phyloP scores from a whole-genome alignment of 2,329 filamentous ascomycete genomes.

The Hypoxylon sp. region DNA sequence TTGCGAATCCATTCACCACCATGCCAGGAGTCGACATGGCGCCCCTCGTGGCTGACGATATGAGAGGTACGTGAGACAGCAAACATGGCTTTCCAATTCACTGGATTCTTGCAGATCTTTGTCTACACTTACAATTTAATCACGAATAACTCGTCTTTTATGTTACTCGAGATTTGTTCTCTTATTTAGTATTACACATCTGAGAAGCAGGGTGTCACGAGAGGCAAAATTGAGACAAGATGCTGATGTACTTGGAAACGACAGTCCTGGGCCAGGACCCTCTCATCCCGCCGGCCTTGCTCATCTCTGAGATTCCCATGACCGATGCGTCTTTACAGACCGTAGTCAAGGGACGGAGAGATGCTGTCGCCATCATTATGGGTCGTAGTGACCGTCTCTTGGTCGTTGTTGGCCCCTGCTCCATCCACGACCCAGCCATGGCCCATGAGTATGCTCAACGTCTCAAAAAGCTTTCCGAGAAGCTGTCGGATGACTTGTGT shows the following conservation, averaged over 20 bases:
- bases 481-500: slow-evolving; percentile 85
- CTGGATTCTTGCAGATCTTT: slow-evolving; percentile 2
- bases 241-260: slow-evolving; percentile 52
- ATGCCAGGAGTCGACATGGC: slow-evolving; percentile 57
- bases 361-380: slow-evolving; percentile 81
- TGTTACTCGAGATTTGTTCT: slow-evolving; percentile 28
- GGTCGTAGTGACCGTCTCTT: slow-evolving; percentile 88
- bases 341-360: slow-evolving; percentile 78
- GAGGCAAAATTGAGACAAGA: slow-evolving; percentile 31
- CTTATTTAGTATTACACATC: slow-evolving; percentile 23
- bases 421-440: slow-evolving; percentile 91
- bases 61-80: slow-evolving; percentile 56
- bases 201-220: slow-evolving; percentile 9
- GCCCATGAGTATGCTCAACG: slow-evolving; percentile 90
- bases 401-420: slow-evolving; percentile 95
- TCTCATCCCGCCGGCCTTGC: slow-evolving; percentile 88
- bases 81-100: slow-evolving; percentile 18
- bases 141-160: slow-evolving; percentile 20
- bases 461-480: slow-evolving; percentile 82
- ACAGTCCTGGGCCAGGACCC: slow-evolving; percentile 94
- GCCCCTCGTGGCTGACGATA: slow-evolving; percentile 57
- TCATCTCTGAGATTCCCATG: slow-evolving; percentile 87
- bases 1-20: slow-evolving; percentile 35
- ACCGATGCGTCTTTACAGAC: slow-evolving; percentile 74
- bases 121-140: slow-evolving; percentile 17